Percentiles rank a stretch among this genome's conserved stretches.
Conservation (phyloP, 495 filamentous ascomycete species). For the Aspergillus mulundensis region DNA sequence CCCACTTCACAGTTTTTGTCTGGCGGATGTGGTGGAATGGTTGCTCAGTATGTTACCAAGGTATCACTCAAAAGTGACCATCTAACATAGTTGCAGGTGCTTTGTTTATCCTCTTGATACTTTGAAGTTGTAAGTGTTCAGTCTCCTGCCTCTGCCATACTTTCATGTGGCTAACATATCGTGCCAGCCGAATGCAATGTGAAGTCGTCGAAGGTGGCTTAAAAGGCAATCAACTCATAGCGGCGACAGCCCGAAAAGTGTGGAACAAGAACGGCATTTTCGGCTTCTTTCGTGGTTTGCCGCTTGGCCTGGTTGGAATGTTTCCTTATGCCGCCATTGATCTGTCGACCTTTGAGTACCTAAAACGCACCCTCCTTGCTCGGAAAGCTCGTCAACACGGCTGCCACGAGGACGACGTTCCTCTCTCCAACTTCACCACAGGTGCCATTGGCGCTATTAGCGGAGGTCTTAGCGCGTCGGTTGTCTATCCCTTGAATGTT, state of each 20-base stretch:
- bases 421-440: conserved; percentile 70
- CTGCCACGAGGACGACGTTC: conserved; percentile 77
- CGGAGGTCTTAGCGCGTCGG: conserved; percentile 87
- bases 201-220: conserved; percentile 82
- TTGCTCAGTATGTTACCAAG: conserved; percentile 67
- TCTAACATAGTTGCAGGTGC: conserved; percentile 52
- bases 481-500: conserved; percentile 94
- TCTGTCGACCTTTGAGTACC: conserved; percentile 87
- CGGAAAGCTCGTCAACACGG: conserved; percentile 65
- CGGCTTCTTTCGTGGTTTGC: conserved; percentile 86
- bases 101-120: conserved; percentile 97
- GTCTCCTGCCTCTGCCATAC: neutral
- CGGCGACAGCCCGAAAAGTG: conserved; percentile 78
- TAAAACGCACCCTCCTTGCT: conserved; percentile 68
- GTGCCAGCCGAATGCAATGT: conserved; percentile 79
- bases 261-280: conserved; percentile 67
- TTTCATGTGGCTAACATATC: conserved; percentile 18
- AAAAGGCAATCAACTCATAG: conserved; percentile 78
- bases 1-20: conserved; percentile 85
- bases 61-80: neutral
- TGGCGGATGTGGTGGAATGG: conserved; percentile 84
- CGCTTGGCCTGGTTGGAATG: conserved; percentile 90
- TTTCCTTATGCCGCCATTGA: conserved; percentile 98
- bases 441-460: conserved; percentile 83
- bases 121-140: conserved; percentile 73